Evolutionary conservation across 1,139 yeast species (phyloP).

Genomic region (Diutina rugosa): DNA sequence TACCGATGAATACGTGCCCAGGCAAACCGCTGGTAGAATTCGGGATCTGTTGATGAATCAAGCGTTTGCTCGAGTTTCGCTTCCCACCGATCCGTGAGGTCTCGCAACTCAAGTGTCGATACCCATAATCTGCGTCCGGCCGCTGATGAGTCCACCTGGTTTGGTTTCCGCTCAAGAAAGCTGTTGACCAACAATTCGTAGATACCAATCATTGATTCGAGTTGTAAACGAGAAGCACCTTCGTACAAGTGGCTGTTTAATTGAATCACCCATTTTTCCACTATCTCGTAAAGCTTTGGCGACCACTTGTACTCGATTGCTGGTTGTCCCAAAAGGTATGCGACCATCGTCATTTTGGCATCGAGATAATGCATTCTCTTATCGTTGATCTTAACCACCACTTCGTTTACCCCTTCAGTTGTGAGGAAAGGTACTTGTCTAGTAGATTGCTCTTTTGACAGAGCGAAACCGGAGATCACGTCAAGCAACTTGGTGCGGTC

Average conservation of each 20-base stretch:
- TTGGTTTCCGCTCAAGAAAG: conserved; percentile 18
- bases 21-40: neutral
- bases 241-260: conserved; percentile 13
- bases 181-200: conserved; percentile 48
- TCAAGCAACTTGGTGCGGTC: conserved; percentile 34
- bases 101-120: conserved; percentile 14
- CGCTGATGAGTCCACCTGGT: conserved; percentile 10
- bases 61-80: conserved; percentile 31
- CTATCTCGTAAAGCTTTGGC: conserved; percentile 10
- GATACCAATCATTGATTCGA: conserved; percentile 13
- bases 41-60: conserved; percentile 9
- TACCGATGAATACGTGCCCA: neutral
- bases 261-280: conserved; percentile 24
- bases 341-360: conserved; percentile 5
- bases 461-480: conserved; percentile 24
- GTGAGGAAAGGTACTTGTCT: neutral
- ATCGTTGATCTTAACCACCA: neutral
- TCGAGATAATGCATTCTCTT: conserved; percentile 3
- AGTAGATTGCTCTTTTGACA: conserved; percentile 4
- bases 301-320: conserved; percentile 18
- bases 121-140: conserved; percentile 12
- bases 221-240: conserved; percentile 8
- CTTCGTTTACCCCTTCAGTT: neutral
- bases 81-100: conserved; percentile 17
- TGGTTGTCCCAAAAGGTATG: conserved; percentile 5